Base-by-base conservation (phyloP, 2,329 filamentous ascomycete genomes). In the Diatrype stigma region DNA sequence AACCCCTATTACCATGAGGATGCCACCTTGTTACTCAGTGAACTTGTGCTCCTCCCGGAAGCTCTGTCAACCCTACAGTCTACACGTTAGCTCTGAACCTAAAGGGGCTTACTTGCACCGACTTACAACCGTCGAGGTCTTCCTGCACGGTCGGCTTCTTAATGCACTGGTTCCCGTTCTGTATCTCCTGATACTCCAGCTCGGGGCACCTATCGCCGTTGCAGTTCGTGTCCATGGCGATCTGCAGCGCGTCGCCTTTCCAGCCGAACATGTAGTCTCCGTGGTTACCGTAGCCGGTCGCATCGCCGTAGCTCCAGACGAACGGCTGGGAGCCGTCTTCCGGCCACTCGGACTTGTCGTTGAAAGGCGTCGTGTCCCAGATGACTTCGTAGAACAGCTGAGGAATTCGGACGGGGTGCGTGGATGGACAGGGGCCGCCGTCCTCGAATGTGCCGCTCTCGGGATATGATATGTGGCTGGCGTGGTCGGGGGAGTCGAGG, bases 381-480 rank as follows among this genome's bases (percentile, higher is more conserved):
- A 63, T 51, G 6, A 58, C 52, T 45, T 64, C 62, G 49, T 57
- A 60, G 45, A 64, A 61, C 0, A 64, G 44, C 38, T 64, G 62
- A 0, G 62, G 62, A 17, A 64, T 60, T n/a, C 55, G 51, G 3
- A 60, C 60, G 0, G 62, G 62, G 35, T 64, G 62, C 1, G 44
- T 59, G 2, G 56, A 40, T 0, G 62, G 60, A 34, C 62, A 65
- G 2, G 56, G 53, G 1, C 56, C 60, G 14, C 60, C 56, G 46
- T 54, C 46, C 44, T 61, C 59, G 38, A 61, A 61, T 3, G 59
- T 62, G 10, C 60, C 58, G 47, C 52, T 54, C 28, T 37, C 56
- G 5, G 78, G 78, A 51, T 79, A 81, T 2, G 71, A 66, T 56
- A 81, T 70, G 56, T 81, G 78, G 32, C 65, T 75, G 45, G 69